Conservation (phyloP, 2,329 filamentous ascomycete genomes). For the Penicillium hesseltinei region DNA sequence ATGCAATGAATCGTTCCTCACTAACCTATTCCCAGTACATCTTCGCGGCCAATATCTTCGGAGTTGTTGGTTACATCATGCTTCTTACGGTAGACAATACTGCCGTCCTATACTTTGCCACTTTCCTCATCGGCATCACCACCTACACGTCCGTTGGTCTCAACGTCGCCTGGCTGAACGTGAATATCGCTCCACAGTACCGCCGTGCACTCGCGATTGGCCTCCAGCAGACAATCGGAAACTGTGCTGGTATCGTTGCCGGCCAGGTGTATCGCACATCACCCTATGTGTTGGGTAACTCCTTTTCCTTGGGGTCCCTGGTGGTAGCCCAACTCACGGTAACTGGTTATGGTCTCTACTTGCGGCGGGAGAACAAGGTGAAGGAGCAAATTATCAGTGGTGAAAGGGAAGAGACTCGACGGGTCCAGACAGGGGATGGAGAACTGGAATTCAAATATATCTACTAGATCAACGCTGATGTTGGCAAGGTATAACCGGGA, state of each 20-base stretch:
- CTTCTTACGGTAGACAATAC: constrained; percentile 50
- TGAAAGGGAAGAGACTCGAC: constrained; percentile 46
- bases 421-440: constrained; percentile 48
- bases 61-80: constrained; percentile 51
- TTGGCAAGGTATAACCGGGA: background rate
- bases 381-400: constrained; percentile 44
- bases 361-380: constrained; percentile 42
- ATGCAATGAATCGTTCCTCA: background rate
- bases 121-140: constrained; percentile 49
- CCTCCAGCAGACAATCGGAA: constrained; percentile 49
- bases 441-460: constrained; percentile 52
- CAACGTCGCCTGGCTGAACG: constrained; percentile 50
- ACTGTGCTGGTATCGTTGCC: constrained; percentile 50
- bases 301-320: constrained; percentile 39
- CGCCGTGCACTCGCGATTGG: constrained; percentile 50
- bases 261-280: constrained; percentile 46
- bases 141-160: constrained; percentile 51
- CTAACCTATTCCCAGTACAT: constrained; percentile 31
- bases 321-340: constrained; percentile 41
- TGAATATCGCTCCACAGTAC: constrained; percentile 50
- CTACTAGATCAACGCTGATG: constrained; percentile 20
- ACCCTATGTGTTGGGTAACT: constrained; percentile 39
- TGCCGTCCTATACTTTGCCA: constrained; percentile 52
- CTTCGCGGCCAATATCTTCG: constrained; percentile 42
- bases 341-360: constrained; percentile 43